These are phyloP conservation scores for Tulasnella sp. DNA, from an alignment of 768 basidiomycete species.

Conservation along the genomic window DNA sequence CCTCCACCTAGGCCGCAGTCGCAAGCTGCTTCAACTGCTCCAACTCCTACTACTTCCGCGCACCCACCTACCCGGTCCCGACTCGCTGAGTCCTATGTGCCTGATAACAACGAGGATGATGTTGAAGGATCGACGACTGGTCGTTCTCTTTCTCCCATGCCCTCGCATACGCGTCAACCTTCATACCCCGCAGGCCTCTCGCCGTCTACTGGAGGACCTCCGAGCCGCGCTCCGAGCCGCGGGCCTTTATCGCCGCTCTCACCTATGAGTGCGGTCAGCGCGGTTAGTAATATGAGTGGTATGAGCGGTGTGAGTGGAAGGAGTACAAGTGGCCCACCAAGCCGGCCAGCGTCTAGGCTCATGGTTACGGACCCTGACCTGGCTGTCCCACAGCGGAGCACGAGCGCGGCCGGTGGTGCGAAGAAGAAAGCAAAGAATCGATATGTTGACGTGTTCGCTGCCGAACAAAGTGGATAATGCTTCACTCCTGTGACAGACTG, in stretches of 20 bases:
- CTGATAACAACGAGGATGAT: neutral
- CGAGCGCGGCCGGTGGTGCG: neutral
- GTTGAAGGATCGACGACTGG: neutral
- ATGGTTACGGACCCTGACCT: conserved; percentile 5
- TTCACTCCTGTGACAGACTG: no score
- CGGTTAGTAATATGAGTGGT: neutral
- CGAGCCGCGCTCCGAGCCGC: no score
- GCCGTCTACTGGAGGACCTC: no score
- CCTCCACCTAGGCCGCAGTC: conserved; percentile 13
- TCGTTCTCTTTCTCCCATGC: neutral
- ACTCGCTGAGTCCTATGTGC: conserved; percentile 11
- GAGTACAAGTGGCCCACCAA: neutral
- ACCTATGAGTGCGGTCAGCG: neutral
- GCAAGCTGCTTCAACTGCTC: neutral
- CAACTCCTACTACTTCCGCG: neutral
- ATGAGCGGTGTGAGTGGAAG: no score
- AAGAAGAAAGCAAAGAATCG: conserved; percentile 14
- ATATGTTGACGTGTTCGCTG: conserved; percentile 12
- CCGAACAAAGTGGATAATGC: conserved; percentile 1
- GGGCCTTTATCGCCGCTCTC: neutral
- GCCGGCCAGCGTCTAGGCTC: neutral
- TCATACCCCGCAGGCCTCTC: no score
- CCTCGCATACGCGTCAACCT: neutral
- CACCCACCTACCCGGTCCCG: conserved; percentile 2
- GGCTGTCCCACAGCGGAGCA: neutral